A percentile compares a stretch with the other conserved stretches of the same genome.
Conservation (phyloP, 805 yeast species). For the Starmerella kuoi region DNA sequence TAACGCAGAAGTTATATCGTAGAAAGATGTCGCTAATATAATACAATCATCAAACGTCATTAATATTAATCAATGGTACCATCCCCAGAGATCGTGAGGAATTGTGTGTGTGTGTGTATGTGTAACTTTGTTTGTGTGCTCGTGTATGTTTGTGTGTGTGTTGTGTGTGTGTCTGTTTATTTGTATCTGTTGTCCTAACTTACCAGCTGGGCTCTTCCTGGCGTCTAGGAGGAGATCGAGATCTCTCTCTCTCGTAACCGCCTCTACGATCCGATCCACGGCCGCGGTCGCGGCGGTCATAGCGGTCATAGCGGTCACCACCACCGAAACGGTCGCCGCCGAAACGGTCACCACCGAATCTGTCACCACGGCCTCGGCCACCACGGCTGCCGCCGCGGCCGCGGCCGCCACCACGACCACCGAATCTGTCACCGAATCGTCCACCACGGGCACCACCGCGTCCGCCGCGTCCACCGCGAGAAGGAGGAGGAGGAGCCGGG, state of each 20-base stretch:
- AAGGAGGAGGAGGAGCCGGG: constrained; percentile 33
- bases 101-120: no score
- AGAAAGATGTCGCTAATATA: no score
- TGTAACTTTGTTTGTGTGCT: no score
- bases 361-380: constrained; percentile 20
- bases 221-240: constrained; percentile 21
- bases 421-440: constrained; percentile 32
- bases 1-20: no score
- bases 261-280: constrained; percentile 22
- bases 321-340: constrained; percentile 23
- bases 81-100: no score
- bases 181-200: no score
- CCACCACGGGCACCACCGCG: constrained; percentile 24
- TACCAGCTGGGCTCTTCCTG: constrained; percentile 20
- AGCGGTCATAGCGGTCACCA: constrained; percentile 13
- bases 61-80: no score
- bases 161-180: no score
- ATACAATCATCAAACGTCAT: no score
- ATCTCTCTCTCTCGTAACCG: constrained; percentile 20
- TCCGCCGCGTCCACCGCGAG: constrained; percentile 36
- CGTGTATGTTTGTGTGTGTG: no score
- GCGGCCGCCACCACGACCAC: constrained; percentile 15
- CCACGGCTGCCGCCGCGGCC: constrained; percentile 16
- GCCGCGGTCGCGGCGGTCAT: constrained; percentile 12
- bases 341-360: constrained; percentile 17